These are phyloP conservation scores for Quaeritorhiza haematococci DNA, from an alignment of 371 early-diverging fungal species.

Conservation along the genomic window DNA sequence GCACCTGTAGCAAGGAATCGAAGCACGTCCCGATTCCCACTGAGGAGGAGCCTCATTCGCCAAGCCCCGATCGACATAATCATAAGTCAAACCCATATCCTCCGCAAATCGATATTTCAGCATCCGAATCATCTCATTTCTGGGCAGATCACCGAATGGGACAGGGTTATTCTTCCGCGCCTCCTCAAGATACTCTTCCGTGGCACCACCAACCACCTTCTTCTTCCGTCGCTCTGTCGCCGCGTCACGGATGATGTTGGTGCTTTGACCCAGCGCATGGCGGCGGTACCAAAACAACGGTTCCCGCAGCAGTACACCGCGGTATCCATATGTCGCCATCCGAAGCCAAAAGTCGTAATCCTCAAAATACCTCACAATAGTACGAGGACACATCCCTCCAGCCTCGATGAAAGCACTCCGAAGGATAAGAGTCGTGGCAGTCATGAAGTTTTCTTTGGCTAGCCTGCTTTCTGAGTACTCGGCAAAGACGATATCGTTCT, in stretches of 20 bases:
- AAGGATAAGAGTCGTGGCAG: constrained; percentile 16
- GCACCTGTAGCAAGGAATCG: no score
- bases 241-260: constrained; percentile 7
- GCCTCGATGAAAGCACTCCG: constrained; percentile 12
- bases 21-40: constrained; percentile 3
- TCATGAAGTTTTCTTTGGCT: constrained; percentile 15
- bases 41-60: no score
- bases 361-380: constrained; percentile 18
- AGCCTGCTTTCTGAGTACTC: constrained; percentile 6
- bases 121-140: constrained; percentile 6
- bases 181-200: constrained; percentile 6
- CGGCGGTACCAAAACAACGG: constrained; percentile 26
- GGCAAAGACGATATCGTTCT: constrained; percentile 6
- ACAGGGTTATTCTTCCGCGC: constrained; percentile 18
- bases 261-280: constrained; percentile 18
- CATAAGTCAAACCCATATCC: no score
- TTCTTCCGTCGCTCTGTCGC: neutral
- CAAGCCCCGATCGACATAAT: neutral
- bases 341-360: constrained; percentile 36
- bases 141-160: constrained; percentile 16
- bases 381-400: constrained; percentile 30
- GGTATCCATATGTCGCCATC: constrained; percentile 9
- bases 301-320: constrained; percentile 17
- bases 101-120: constrained; percentile 1
- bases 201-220: neutral